A percentile compares a stretch with the other conserved stretches of the same genome.
These are phyloP conservation scores for Leucocoprinus birnbaumii DNA, from an alignment of 768 basidiomycete genomes.

Conservation along the genomic window DNA sequence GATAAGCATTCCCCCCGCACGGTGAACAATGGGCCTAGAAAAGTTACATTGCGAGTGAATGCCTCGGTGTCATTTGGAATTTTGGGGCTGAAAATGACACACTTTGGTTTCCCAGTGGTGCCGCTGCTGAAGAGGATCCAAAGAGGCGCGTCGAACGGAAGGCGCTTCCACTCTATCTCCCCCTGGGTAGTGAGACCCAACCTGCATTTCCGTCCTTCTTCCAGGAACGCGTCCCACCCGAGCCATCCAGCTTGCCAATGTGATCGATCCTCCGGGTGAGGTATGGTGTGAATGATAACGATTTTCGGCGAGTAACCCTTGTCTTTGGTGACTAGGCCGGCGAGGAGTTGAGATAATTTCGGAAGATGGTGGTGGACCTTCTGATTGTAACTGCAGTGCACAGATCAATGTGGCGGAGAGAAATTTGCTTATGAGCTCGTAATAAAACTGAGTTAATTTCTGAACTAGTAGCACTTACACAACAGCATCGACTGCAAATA, in stretches of 20 bases:
- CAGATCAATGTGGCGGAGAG: constrained; percentile 13
- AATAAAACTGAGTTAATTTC: constrained; percentile 9
- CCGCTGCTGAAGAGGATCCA: constrained; percentile 88
- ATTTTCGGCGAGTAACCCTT: constrained; percentile 38
- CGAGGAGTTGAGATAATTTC: constrained; percentile 57
- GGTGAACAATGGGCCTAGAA: constrained; percentile 71
- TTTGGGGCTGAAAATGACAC: constrained; percentile 20
- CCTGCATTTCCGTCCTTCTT: constrained; percentile 38
- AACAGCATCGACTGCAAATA: constrained; percentile 73
- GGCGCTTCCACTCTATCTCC: constrained; percentile 62
- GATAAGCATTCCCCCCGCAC: constrained; percentile 75
- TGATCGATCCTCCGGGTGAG: constrained; percentile 26
- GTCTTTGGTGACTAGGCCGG: constrained; percentile 41
- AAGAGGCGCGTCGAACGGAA: constrained; percentile 72
- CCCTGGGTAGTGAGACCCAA: constrained; percentile 49
- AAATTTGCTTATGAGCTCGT: constrained; percentile 1
- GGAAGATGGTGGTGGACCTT: constrained; percentile 66
- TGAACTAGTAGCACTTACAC: constrained; percentile 40
- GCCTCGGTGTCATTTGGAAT: not conserved
- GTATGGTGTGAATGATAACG: constrained; percentile 52
- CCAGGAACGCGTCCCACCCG: constrained; percentile 52
- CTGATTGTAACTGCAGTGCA: constrained; percentile 57
- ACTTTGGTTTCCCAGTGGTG: constrained; percentile 76
- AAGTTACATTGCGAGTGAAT: constrained; percentile 4
- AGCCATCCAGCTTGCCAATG: constrained; percentile 49